Base-by-base conservation (phyloP, 768 basidiomycete genomes). In the Wakefieldia striispora region DNA sequence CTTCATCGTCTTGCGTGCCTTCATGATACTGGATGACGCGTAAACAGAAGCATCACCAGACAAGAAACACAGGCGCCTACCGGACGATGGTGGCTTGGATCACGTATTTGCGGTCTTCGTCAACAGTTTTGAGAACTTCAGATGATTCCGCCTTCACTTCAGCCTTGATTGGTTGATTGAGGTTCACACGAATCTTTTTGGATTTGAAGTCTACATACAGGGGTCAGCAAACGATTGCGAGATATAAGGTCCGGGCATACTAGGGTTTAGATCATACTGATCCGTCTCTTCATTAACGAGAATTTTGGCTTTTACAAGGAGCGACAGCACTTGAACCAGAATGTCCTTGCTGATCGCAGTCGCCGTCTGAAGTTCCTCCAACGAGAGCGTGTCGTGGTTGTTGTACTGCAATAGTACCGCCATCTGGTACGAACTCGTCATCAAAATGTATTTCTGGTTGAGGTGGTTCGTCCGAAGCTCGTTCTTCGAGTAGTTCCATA, bases 401-500 rank as follows among this genome's bases (percentile, higher is more conserved):
- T 98, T 99, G 76, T 92, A 99, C 65, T 94, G 93, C 51, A 93
- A 67, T 33, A 98, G 76, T n/a, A 98, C 86, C 10, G 91, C 90
- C 81, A 90, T 91, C 70, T 99, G 97, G 71, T 88, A 97, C 9
- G 93, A 82, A 59, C 90, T 94, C 27, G 91, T 92, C 85, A 94
- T 91, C 65, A 98, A 74, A 59, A 95, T 93, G 73, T 97, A 97
- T 70, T 94, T 97, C 70, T 94, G 92, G 62, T 85, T 86, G 46
- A 91, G 77, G 70, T 97, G 93, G 63, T 89, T 94, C 55, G 95
- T 95, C 48, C 88, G 83, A 6, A 99, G 79, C 66, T 99, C 97
- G 71, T 95, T 95, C 75, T 95, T 95, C 47, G 86, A 93, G 67
- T 95, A 91, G 63, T 97, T 95, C 97, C 97, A 99, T 10, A 98